Percentiles rank a stretch among this genome's conserved stretches.
phyloP scores from a whole-genome alignment of 1,139 yeast species.

The Diutina mesorugosa region DNA sequence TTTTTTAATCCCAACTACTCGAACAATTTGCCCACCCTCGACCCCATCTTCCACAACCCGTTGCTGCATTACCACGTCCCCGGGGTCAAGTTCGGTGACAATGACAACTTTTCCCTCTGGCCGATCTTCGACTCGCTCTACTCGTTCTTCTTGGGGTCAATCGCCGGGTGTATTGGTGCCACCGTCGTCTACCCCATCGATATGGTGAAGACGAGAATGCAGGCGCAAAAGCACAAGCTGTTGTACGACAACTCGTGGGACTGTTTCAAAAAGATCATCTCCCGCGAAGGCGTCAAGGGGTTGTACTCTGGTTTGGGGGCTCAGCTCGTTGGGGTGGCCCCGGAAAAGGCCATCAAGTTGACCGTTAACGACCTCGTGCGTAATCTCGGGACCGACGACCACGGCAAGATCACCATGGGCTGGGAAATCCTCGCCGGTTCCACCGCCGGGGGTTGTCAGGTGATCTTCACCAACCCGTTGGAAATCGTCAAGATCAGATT shows the following conservation, averaged over 20 bases:
- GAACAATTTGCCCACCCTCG: slow-evolving; percentile 22
- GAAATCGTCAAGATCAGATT: slow-evolving; percentile 92
- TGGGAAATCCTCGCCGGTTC: slow-evolving; percentile 86
- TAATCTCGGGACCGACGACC: slow-evolving; percentile 51
- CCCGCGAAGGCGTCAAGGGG: slow-evolving; percentile 76
- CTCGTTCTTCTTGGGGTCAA: slow-evolving; percentile 81
- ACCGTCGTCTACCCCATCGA: slow-evolving; percentile 97
- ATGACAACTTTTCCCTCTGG: slow-evolving; percentile 34
- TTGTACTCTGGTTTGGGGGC: slow-evolving; percentile 90
- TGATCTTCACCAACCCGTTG: slow-evolving; percentile 87
- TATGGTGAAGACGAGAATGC: slow-evolving; percentile 94
- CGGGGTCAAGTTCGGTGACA: slow-evolving; percentile 20
- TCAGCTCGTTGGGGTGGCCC: slow-evolving; percentile 93
- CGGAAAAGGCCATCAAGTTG: slow-evolving; percentile 93
- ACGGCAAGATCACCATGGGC: slow-evolving; percentile 46
- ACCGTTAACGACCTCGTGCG: slow-evolving; percentile 88
- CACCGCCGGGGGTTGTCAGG: slow-evolving; percentile 94
- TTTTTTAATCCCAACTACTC: slow-evolving; percentile 33
- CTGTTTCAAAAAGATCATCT: slow-evolving; percentile 69
- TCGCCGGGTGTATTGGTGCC: slow-evolving; percentile 97
- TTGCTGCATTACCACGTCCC: slow-evolving; percentile 14
- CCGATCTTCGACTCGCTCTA: slow-evolving; percentile 73
- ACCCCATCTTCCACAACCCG: slow-evolving; percentile 21
- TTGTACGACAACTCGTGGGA: slow-evolving; percentile 73
- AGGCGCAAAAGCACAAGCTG: slow-evolving; percentile 73